Percentiles rank a stretch among this genome's conserved stretches.
Conservation (phyloP, 306 rosid species). For the Betula pendula region DNA sequence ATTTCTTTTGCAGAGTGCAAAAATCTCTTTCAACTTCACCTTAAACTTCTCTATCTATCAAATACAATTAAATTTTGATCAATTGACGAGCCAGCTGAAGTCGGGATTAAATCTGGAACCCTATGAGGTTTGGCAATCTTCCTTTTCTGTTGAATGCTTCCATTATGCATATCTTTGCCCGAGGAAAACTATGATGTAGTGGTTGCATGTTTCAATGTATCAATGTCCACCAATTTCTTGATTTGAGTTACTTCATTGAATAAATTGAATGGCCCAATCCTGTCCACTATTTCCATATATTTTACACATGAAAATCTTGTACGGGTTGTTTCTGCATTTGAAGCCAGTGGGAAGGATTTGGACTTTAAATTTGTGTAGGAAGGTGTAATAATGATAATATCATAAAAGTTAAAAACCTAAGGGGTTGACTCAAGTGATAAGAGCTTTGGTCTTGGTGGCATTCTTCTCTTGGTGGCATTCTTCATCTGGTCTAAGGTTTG, state of each 20-base stretch:
- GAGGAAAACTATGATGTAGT: not conserved
- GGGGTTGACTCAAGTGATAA: no score
- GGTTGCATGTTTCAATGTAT: not conserved
- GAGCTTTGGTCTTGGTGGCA: no score
- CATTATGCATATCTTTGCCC: not conserved
- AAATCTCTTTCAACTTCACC: slow-evolving; percentile 64
- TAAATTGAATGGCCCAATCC: not conserved
- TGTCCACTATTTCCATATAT: not conserved
- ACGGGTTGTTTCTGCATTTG: not conserved
- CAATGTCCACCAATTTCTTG: not conserved
- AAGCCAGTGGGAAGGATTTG: not conserved
- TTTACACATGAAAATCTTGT: not conserved
- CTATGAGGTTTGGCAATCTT: slow-evolving; percentile 60
- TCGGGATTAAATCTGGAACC: slow-evolving; percentile 65
- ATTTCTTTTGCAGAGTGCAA: slow-evolving; percentile 74
- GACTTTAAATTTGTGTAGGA: not conserved
- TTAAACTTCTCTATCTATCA: slow-evolving; percentile 75
- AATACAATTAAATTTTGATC: slow-evolving; percentile 57
- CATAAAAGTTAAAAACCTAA: not conserved
- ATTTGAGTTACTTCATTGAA: not conserved
- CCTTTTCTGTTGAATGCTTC: slow-evolving; percentile 15
- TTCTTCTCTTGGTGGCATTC: no score
- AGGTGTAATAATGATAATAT: not conserved
- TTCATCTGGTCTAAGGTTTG: no score
- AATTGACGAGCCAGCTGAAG: slow-evolving; percentile 66